Percentiles rank a stretch among this genome's conserved stretches.
phyloP scores from a whole-genome alignment of 2,329 filamentous ascomycete genomes.

The Chrysoporthe deuterocubensis region DNA sequence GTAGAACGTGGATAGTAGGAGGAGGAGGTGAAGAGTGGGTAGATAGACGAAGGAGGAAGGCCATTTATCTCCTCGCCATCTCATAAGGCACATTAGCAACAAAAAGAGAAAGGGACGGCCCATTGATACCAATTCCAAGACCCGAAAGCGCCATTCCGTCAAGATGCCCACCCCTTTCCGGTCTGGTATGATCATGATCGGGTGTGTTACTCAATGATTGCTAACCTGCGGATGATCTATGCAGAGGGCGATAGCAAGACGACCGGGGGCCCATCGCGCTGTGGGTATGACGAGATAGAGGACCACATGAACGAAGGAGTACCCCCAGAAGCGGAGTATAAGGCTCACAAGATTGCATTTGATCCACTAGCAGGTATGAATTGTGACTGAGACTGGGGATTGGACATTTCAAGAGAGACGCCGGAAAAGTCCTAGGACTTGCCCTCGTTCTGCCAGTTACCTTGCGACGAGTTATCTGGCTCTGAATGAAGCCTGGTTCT shows the following conservation, averaged over 20 bases:
- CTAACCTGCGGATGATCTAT: slow-evolving; percentile 16
- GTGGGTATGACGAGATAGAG: slow-evolving; percentile 18
- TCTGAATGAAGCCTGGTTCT: slow-evolving; percentile 15
- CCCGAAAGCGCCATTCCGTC: slow-evolving; percentile 21
- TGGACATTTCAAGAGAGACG: slow-evolving; percentile 11
- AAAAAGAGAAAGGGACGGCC: neutral
- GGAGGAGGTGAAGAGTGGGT: neutral
- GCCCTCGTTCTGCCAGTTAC: slow-evolving; percentile 23
- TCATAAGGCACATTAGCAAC: slow-evolving; percentile 9
- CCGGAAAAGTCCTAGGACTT: neutral
- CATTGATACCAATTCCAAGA: slow-evolving; percentile 13
- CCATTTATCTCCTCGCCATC: slow-evolving; percentile 26
- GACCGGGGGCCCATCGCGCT: slow-evolving; percentile 14
- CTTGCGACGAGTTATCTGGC: slow-evolving; percentile 29
- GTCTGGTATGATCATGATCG: slow-evolving; percentile 9
- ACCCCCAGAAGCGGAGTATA: slow-evolving; percentile 7
- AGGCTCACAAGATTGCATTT: neutral
- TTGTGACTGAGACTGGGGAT: slow-evolving; percentile 1
- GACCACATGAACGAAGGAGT: neutral
- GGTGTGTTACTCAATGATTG: slow-evolving; percentile 17
- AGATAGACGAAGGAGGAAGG: slow-evolving; percentile 24
- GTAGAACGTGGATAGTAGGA: neutral
- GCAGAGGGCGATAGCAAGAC: slow-evolving; percentile 1
- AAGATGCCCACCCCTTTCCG: slow-evolving; percentile 17
- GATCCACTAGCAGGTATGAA: neutral